A percentile compares a stretch with the other conserved stretches of the same genome.
Conservation (phyloP, 345 rosid genomes). For the Lumnitzera littorea region DNA sequence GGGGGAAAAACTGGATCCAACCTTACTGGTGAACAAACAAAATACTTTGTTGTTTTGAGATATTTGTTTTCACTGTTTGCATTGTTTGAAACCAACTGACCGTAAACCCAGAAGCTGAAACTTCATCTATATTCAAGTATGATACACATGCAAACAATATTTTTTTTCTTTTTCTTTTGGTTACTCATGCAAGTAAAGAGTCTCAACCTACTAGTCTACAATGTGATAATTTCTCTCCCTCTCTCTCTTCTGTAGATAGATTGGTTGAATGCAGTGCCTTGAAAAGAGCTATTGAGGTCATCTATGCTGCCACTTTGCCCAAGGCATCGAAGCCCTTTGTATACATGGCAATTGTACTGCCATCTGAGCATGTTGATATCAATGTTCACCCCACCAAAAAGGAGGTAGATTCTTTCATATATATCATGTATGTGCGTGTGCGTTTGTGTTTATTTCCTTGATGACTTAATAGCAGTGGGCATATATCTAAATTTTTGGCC, state of each 20-base stretch:
- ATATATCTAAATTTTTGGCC: too few relatives aligned
- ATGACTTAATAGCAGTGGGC: too few relatives aligned
- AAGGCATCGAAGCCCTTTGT: conserved; percentile 92
- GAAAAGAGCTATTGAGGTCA: conserved; percentile 88
- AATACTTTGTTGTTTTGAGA: too few relatives aligned
- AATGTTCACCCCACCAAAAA: conserved; percentile 94
- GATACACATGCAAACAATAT: too few relatives aligned
- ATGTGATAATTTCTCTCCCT: conserved; percentile 1
- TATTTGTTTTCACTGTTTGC: too few relatives aligned
- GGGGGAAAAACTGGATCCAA: too few relatives aligned
- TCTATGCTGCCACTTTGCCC: conserved; percentile 89
- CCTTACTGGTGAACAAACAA: too few relatives aligned
- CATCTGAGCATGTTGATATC: conserved; percentile 88
- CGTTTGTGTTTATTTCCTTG: too few relatives aligned
- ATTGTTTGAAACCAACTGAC: too few relatives aligned
- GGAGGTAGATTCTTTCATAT: conserved; percentile 45
- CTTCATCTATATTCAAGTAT: too few relatives aligned
- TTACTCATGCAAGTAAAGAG: not conserved
- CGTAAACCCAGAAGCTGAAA: too few relatives aligned
- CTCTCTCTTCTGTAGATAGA: conserved; percentile 50
- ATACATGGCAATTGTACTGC: conserved; percentile 81
- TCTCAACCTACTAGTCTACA: not conserved
- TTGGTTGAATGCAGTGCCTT: conserved; percentile 87
- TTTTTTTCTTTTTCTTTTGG: too few relatives aligned
- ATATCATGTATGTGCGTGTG: not conserved